Base-by-base conservation (phyloP, 306 rosid genomes). In the Cotoneaster glaucophyllus region DNA sequence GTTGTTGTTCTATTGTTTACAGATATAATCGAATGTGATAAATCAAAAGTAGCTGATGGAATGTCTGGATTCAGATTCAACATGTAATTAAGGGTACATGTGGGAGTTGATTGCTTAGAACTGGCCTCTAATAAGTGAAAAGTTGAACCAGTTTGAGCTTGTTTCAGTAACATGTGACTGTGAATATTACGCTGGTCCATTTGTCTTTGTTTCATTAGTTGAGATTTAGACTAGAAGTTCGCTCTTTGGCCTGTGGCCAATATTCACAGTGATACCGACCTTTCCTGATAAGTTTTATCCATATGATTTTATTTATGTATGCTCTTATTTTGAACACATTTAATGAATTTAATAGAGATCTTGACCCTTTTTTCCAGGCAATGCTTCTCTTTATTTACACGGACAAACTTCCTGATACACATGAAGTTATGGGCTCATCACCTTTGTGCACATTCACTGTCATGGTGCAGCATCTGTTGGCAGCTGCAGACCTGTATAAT, bases 401-500 rank as follows among this genome's bases (percentile, higher is more conserved):
- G 0, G 96, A 90, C 88, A 85, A 74, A 68, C 90, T 90, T 79
- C 96, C 93, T 43, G 85, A 81, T 26, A 80, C 84, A 26, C 82
- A 72, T 10, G 96, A 90, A 58, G 87, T 88, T 68, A 89, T 83
- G 87, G 91, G 87, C 72, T 84, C 89, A 58, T 66, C 69, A 67
- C 77, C 82, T 43, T 41, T 83, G 73, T 91, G 96, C 87, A 80
- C 96, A 18, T 74, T 50, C 81, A 82, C 85, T 64, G 91, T 88
- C 83, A 91, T 91, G 96, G 90, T 91, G 86, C 96, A 91, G 79
- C 91, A 91, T 87, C 87, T 91, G 37, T 82, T 91, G 85, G 96
- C 93, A 81, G 90, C 89, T 76, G 96, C 93, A 74, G 96, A 91
- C 84, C 85, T 88, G 28, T 91, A 91, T 74, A 85, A 88, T 82